Base-by-base conservation (phyloP, 169 alveolate genomes). In the Plasmodium knowlesi region DNA sequence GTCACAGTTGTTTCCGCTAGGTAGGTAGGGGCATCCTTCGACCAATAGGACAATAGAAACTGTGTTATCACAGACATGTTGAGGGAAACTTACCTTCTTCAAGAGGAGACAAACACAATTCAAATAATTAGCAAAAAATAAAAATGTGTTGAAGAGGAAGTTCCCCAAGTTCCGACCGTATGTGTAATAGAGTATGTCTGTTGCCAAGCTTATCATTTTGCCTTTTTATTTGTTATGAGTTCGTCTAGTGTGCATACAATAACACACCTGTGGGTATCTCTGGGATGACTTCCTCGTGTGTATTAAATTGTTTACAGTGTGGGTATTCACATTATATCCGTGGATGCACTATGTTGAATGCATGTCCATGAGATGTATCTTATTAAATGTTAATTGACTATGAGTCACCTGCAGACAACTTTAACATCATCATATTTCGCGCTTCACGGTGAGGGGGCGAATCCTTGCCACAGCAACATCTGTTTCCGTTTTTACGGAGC, bases 91-190 rank as follows among this genome's bases (percentile, higher is more conserved):
- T 25, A 88, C 94, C 88, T 88, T 79, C 82, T 88, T 88, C 50
- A 88, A 88, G 25, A 88, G 22, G 46, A 34, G 43, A 78, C 94
- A 88, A 41, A 88, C 94, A 8, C 78, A 88, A 41, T 88, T 88
- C 82, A 88, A 79, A 76, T 88, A 88, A 79, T 78, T 88, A 16
- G 94, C 37, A 79, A 88, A 88, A 41, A 88, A 88, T 88, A 88
- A 34, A 88, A 76, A 79, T 57, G 94, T 88, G 76, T 79, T 79
- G 82, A 88, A 88, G 5, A 71, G 14, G 78, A 88, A 78, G 70
- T 88, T 88, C 30, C 94, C 84, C 81, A 72, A 54, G 72, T 61
- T 32, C 70, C 89, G 57, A 57, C 94, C 89, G 50, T 88, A 79
- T 10, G 94, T 88, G 81, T 25, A 32, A 61, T 76, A 39, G 78